These are phyloP conservation scores for Acer negundo DNA, from an alignment of 345 rosid species.

Conservation along the genomic window DNA sequence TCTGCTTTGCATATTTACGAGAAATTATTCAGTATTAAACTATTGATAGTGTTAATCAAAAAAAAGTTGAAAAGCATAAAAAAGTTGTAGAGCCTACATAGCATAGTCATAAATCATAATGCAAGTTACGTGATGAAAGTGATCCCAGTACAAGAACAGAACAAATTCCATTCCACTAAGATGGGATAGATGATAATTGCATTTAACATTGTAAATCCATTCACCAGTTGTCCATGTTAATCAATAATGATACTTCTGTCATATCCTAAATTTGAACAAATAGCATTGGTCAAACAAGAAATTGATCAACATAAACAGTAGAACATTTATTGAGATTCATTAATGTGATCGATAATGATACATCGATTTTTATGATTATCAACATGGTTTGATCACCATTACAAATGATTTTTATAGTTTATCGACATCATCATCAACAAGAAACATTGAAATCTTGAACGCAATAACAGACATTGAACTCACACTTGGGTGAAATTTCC, in stretches of 20 bases:
- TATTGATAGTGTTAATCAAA: not conserved
- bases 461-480: slow-evolving; percentile 71
- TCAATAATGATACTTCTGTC: too few relatives aligned
- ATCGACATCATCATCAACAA: not conserved
- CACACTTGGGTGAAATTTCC: slow-evolving; percentile 68
- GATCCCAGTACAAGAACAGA: not conserved
- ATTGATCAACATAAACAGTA: not conserved
- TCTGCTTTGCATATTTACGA: not conserved
- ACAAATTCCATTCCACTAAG: not conserved
- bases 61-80: not conserved
- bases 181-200: too few relatives aligned
- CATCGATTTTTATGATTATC: not conserved
- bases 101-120: not conserved
- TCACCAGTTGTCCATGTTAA: too few relatives aligned
- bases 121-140: not conserved
- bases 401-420: not conserved
- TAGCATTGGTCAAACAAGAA: too few relatives aligned
- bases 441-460: not conserved
- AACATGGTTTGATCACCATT: not conserved
- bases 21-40: not conserved
- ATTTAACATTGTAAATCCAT: too few relatives aligned
- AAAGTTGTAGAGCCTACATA: not conserved
- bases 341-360: not conserved
- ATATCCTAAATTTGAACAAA: too few relatives aligned
- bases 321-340: not conserved